Percentiles rank a stretch among this genome's conserved stretches.
phyloP scores from a whole-genome alignment of 108 stramenopile species.

The Skeletonema costatum region DNA sequence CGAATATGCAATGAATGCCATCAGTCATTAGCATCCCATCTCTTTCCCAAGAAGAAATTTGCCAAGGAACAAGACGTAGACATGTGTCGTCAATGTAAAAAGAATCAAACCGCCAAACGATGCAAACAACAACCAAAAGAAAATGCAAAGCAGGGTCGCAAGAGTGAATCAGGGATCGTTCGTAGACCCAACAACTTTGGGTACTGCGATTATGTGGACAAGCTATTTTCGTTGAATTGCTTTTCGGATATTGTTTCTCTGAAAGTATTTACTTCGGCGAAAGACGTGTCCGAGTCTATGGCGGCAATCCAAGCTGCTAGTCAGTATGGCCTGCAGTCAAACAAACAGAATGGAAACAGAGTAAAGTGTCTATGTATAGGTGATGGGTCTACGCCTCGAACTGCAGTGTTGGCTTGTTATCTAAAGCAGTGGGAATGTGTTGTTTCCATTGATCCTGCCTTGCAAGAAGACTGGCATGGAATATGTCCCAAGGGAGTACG shows the following conservation, averaged over 20 bases:
- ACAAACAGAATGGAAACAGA: slow-evolving; percentile 2
- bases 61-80: slow-evolving; percentile 3
- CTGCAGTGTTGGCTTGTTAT: slow-evolving; percentile 46
- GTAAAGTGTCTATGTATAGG: slow-evolving; percentile 54
- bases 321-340: slow-evolving; percentile 21
- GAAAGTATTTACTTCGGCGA: slow-evolving; percentile 34
- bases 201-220: slow-evolving; percentile 55
- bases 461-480: slow-evolving; percentile 42
- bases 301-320: slow-evolving; percentile 50
- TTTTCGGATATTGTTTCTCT: slow-evolving; percentile 47
- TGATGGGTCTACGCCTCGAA: slow-evolving; percentile 57
- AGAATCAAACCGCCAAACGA: slow-evolving; percentile 25
- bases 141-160: slow-evolving; percentile 24
- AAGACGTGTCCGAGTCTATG: slow-evolving; percentile 60
- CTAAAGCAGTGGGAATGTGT: slow-evolving; percentile 48
- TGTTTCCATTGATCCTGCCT: slow-evolving; percentile 56
- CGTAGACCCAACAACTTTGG: slow-evolving; percentile 57
- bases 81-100: slow-evolving; percentile 33
- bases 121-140: slow-evolving; percentile 26
- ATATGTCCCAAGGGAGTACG: slow-evolving; percentile 16
- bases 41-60: slow-evolving; percentile 26
- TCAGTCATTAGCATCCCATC: neutral
- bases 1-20: slow-evolving; percentile 14
- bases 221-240: slow-evolving; percentile 51
- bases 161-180: slow-evolving; percentile 39